Conservation (phyloP, 164 flowering plant species). For the Warburgia ugandensis region DNA sequence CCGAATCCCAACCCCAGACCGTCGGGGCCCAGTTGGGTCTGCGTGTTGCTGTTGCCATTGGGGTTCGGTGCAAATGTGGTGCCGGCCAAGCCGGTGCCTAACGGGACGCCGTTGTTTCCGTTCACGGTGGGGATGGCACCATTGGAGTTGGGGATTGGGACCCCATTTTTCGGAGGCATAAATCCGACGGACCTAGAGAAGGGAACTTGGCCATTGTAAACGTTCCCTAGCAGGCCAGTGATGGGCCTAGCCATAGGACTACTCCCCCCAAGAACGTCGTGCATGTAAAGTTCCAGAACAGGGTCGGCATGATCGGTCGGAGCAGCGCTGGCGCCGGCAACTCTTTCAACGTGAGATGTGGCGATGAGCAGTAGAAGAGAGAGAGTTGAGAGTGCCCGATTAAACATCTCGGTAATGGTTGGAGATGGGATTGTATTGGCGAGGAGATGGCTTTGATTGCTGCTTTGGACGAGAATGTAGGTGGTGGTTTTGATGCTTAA, state of each 20-base stretch:
- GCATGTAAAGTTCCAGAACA: conserved; percentile 66
- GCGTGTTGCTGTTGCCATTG: conserved; percentile 17
- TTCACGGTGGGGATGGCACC: conserved; percentile 75
- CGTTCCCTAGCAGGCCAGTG: conserved; percentile 78
- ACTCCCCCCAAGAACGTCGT: conserved; percentile 80
- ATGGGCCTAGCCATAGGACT: conserved; percentile 78
- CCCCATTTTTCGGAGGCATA: conserved; percentile 43
- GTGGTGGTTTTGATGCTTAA: background rate
- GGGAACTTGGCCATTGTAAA: conserved; percentile 80
- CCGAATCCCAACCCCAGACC: conserved; percentile 74
- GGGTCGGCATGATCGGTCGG: conserved; percentile 8
- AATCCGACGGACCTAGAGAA: conserved; percentile 81
- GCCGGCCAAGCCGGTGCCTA: conserved; percentile 78
- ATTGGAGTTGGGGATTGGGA: conserved; percentile 68
- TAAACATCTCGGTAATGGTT: conserved; percentile 15
- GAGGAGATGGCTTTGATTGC: background rate
- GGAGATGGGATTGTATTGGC: background rate
- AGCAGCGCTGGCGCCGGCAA: conserved; percentile 16
- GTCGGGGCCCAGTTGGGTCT: conserved; percentile 56
- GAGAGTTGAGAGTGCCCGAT: conserved; percentile 13
- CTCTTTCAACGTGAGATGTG: conserved; percentile 5
- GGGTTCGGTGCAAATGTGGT: conserved; percentile 40
- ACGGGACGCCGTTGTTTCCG: conserved; percentile 50
- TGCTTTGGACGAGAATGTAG: background rate
- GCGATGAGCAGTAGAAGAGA: conserved; percentile 21